These are phyloP conservation scores for Mycena indigotica DNA, from an alignment of 768 basidiomycete genomes.

Conservation along the genomic window DNA sequence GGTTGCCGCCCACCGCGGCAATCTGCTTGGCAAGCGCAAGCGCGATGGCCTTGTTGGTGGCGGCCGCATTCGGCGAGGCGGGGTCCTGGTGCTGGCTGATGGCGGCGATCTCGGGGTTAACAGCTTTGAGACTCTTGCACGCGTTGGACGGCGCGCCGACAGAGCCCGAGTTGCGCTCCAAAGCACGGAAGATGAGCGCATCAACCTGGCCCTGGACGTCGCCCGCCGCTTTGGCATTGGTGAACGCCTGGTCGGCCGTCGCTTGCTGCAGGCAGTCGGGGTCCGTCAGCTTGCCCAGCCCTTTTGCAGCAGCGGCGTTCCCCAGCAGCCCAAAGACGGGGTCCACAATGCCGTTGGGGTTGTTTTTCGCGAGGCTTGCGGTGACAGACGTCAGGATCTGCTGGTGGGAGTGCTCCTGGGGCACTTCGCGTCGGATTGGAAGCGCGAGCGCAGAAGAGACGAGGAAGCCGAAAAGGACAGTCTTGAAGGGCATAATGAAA, in stretches of 20 bases:
- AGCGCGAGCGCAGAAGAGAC: slow-evolving; percentile 27
- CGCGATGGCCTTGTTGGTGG: slow-evolving; percentile 63
- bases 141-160: slow-evolving; percentile 47
- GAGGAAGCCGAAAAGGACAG: slow-evolving; percentile 38
- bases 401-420: slow-evolving; percentile 63
- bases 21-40: slow-evolving; percentile 69
- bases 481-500: slow-evolving; percentile 41
- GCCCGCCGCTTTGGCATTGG: slow-evolving; percentile 66
- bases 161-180: slow-evolving; percentile 64
- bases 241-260: slow-evolving; percentile 69
- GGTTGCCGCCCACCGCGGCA: slow-evolving; percentile 58
- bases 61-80: slow-evolving; percentile 57
- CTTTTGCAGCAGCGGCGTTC: slow-evolving; percentile 59
- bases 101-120: slow-evolving; percentile 70
- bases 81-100: slow-evolving; percentile 70
- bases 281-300: slow-evolving; percentile 59
- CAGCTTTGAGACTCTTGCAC: slow-evolving; percentile 58
- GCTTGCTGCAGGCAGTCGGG: slow-evolving; percentile 68
- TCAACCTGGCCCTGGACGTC: slow-evolving; percentile 58
- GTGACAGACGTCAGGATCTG: slow-evolving; percentile 51
- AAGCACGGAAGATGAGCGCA: slow-evolving; percentile 63
- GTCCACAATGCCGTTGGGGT: slow-evolving; percentile 59
- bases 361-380: slow-evolving; percentile 50
- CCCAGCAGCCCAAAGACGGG: slow-evolving; percentile 66
- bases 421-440: not conserved